phyloP scores from a whole-genome alignment of 1,284 basidiomycete genomes.

The Marasmius fiardii region DNA sequence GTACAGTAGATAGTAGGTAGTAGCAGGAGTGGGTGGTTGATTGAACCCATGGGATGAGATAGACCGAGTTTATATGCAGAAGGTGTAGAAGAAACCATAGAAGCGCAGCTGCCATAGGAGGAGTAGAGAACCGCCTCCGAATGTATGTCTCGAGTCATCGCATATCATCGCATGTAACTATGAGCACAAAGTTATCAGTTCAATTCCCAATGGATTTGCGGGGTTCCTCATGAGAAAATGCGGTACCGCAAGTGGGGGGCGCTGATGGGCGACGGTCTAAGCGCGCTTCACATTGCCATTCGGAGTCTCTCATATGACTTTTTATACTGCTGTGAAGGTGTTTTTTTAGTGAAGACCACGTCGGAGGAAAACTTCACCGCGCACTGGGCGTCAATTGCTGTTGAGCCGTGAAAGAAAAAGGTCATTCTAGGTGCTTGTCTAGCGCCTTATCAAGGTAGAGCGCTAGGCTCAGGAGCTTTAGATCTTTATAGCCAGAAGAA shows the following conservation, averaged over 20 bases:
- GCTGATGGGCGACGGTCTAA: not conserved
- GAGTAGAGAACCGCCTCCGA: not conserved
- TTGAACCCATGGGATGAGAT: not conserved
- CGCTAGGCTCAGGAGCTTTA: too few relatives aligned
- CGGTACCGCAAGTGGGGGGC: not conserved
- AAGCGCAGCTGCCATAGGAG: not conserved
- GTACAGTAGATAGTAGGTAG: not conserved
- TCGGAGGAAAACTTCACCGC: too few relatives aligned
- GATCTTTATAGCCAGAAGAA: too few relatives aligned
- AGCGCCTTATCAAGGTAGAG: too few relatives aligned
- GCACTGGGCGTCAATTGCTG: too few relatives aligned
- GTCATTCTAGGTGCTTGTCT: too few relatives aligned
- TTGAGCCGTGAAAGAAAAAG: too few relatives aligned
- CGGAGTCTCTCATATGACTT: too few relatives aligned
- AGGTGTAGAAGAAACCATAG: not conserved
- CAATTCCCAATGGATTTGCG: not conserved
- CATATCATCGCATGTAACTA: constrained; percentile 4
- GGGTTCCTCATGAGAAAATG: too few relatives aligned
- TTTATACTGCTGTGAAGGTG: too few relatives aligned
- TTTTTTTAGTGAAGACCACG: too few relatives aligned
- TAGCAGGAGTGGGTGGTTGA: not conserved
- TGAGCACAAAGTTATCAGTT: not conserved
- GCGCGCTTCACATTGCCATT: too few relatives aligned
- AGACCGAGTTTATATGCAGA: not conserved
- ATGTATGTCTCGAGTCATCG: not conserved